Evolutionary conservation across 225 moss, liverwort and hornwort genomes (phyloP), one percentile per base, ranked within the genome.

Genomic region (Sphagnum contortum): DNA sequence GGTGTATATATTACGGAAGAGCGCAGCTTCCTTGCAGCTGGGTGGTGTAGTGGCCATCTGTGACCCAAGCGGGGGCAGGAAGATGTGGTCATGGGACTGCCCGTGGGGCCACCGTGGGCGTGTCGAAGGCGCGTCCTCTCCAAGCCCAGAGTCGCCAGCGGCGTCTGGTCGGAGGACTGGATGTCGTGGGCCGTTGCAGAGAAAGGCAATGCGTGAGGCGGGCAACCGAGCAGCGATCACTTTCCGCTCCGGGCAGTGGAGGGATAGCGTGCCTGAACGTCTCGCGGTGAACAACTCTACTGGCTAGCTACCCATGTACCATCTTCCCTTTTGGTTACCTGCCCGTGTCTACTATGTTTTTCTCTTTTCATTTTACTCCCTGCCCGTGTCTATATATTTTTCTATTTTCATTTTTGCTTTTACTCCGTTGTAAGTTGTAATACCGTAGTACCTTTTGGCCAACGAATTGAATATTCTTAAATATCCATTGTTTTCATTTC

Each of bases 191-290:
- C 12, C 12, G 63, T 59, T 74, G 60, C 46, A 69, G 78, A 2
- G 60, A 74, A 62, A 63, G 81, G 68, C 29, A 81, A 5, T 0
- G 71, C 77, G 74, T 72, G 68, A 81, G 77, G 77, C 77, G 77
- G 81, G 81, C 9, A 75, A 81, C 81, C 77, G 81, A 84, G 85
- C 88, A 85, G 73, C 79, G 74, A 65, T 3, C 0, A 74, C 81
- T 61, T 49, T 63, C 60, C 69, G 68, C 74, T 71, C 76, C 61
- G 47, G 50, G 67, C 68, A 66, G 80, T 80, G 74, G 71, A 75
- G 73, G 88, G 82, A 82, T 4, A 0, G 63, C 75, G 55, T 50
- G 79, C 70, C 12, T 80, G 76, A 88, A 68, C 75, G 80, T 14
- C 63, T 0, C 52, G 2, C 6, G 64, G 9, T 44, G 74, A 72